Evolutionary conservation across 208 protist species (phyloP).

Genomic region (Trichomonas vaginalis): DNA sequence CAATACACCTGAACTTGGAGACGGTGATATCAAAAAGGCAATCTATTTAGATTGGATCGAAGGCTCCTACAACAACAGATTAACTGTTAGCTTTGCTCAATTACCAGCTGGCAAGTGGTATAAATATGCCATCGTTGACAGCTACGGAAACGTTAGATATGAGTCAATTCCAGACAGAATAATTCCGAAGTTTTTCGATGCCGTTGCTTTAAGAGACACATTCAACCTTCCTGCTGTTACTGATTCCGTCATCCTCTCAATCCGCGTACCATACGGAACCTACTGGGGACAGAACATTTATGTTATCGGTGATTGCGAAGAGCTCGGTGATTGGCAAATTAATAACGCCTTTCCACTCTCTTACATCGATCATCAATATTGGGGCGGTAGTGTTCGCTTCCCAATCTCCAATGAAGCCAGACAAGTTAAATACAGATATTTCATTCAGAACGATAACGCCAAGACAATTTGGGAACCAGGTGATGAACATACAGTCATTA

Average conservation of each 20-base stretch:
- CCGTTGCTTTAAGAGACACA: not conserved
- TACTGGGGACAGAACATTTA: not conserved
- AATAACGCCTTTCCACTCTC: not conserved
- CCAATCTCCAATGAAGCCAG: not conserved
- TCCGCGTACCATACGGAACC: not conserved
- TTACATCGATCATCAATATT: not conserved
- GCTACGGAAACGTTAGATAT: not conserved
- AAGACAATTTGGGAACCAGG: not conserved
- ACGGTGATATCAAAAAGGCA: not conserved
- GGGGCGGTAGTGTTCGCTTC: not conserved
- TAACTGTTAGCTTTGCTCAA: not conserved
- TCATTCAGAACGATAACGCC: not conserved
- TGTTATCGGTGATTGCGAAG: not conserved
- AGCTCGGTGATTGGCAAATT: not conserved
- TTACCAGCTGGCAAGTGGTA: not conserved
- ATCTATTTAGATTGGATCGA: not conserved
- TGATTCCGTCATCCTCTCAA: not conserved
- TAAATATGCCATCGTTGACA: not conserved
- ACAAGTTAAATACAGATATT: not conserved
- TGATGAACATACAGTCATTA: not conserved
- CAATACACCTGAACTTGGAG: not conserved
- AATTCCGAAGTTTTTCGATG: not conserved
- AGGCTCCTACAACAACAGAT: not conserved
- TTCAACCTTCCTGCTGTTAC: not conserved
- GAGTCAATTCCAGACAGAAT: not conserved